Evolutionary conservation across 2,329 filamentous ascomycete genomes (phyloP), one percentile per base, ranked within the genome.

Genomic region (Ascochyta koolunga): DNA sequence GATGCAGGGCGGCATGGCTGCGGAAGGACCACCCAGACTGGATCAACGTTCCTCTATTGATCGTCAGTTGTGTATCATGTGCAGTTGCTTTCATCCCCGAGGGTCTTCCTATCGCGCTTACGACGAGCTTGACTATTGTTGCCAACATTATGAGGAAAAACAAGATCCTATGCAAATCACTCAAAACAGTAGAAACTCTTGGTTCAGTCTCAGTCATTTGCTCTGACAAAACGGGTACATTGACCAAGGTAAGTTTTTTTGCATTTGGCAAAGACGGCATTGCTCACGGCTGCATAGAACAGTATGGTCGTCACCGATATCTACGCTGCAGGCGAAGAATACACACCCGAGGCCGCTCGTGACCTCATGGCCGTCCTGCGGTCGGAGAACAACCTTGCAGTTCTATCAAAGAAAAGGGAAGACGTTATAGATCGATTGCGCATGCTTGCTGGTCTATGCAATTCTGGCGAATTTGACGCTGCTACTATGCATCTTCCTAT

Each of bases 81-180:
- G 53, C 53, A 5, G 86, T 91, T 7, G 89, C 89, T 1, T 91
- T 91, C 68, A 89, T 92, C 13, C 89, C 89, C 0, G 89, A 91
- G 73, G 72, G 70, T 29, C 56, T 74, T 10, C 72, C 71, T 0
- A 72, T 75, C 16, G 71, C 71, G 11, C 59, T 75, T 1, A 74
- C 72, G 1, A 84, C 86, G 1, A 88, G 86, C 16, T 78, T 93
- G 59, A 91, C 89, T 0, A 92, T 93, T 54, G 88, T 85, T 1
- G 89, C 89, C 18, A 89, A 88, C 59, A 82, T 89, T 62, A 91
- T 93, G 89, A 82, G 82, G 59, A 86, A 88, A 75, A 87, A 91
- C 71, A 88, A 89, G 67, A 86, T 92, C 37, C 81, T 92, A 8
- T 91, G 89, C 84, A 92, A 92, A 75, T 90, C 87, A 0, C 79